phyloP scores from a whole-genome alignment of 371 early-diverging fungal species.

The Entomophthora muscae region DNA sequence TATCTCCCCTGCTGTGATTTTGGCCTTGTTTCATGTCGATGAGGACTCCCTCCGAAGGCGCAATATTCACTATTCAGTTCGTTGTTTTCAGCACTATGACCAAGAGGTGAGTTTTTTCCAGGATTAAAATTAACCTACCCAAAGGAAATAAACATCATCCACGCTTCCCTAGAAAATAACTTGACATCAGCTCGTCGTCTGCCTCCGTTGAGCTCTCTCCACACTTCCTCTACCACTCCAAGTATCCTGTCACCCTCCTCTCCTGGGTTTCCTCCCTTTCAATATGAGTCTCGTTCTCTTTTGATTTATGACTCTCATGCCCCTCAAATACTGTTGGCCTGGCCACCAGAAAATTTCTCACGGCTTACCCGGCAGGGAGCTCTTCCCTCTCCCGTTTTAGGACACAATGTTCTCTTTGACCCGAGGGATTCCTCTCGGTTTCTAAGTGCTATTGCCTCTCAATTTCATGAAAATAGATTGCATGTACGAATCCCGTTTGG shows the following conservation, averaged over 20 bases:
- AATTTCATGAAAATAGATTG: not conserved
- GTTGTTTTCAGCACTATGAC: conserved; percentile 1
- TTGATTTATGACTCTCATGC: conserved; percentile 3
- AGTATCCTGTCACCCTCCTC: not conserved
- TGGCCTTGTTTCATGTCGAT: conserved; percentile 2
- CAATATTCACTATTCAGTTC: not conserved
- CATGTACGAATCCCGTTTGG: not conserved
- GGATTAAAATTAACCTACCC: not conserved
- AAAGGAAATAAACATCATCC: conserved; percentile 3
- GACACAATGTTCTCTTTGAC: not conserved
- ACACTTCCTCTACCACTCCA: not conserved
- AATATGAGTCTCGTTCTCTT: not conserved
- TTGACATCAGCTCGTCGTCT: not conserved
- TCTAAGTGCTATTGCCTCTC: not conserved
- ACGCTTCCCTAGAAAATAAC: not conserved
- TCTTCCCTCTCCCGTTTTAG: not conserved
- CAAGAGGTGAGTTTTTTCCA: conserved; percentile 1
- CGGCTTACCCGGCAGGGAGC: not conserved
- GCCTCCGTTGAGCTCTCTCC: not conserved
- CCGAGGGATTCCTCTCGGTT: not conserved
- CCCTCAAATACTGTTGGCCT: not conserved
- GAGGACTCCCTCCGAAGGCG: not conserved
- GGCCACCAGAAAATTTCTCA: conserved; percentile 6
- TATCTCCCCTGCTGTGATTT: not conserved
- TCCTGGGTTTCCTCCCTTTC: not conserved